Conservation (phyloP, 2,329 filamentous ascomycete genomes). For the Ophiostoma australiae region DNA sequence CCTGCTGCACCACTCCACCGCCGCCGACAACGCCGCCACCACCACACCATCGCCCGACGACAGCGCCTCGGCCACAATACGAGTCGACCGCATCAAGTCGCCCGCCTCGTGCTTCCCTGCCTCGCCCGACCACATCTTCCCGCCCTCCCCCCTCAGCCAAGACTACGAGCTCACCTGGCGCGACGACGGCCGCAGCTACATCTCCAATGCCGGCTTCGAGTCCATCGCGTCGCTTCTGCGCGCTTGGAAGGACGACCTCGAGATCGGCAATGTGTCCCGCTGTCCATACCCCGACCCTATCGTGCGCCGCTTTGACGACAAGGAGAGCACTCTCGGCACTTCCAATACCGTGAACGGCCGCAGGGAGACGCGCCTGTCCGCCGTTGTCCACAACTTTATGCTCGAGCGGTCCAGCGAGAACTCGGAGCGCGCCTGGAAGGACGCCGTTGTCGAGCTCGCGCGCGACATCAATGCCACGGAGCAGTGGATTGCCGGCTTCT, state of each 20-base stretch:
- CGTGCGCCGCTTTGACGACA: slow-evolving; percentile 20
- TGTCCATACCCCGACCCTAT: slow-evolving; percentile 22
- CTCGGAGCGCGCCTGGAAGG: slow-evolving; percentile 27
- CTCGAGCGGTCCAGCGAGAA: slow-evolving; percentile 26
- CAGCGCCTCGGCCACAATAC: slow-evolving; percentile 1
- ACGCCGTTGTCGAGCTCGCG: slow-evolving; percentile 24
- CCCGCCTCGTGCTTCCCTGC: not conserved
- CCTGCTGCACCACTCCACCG: slow-evolving; percentile 18
- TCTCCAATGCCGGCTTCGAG: slow-evolving; percentile 28
- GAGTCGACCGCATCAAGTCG: slow-evolving; percentile 26
- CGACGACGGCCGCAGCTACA: slow-evolving; percentile 27
- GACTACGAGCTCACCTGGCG: slow-evolving; percentile 31
- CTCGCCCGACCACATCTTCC: not conserved
- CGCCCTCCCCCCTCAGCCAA: slow-evolving; percentile 11
- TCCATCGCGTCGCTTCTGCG: slow-evolving; percentile 26
- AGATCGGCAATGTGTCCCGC: slow-evolving; percentile 26
- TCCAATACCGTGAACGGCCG: not conserved
- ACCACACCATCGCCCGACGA: not conserved
- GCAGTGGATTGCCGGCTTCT: slow-evolving; percentile 25
- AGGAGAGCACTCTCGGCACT: not conserved
- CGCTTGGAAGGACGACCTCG: slow-evolving; percentile 27
- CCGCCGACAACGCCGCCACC: not conserved
- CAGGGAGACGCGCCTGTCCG: slow-evolving; percentile 26
- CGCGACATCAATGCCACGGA: slow-evolving; percentile 23
- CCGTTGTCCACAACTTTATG: slow-evolving; percentile 32